Evolutionary conservation across 768 basidiomycete genomes (phyloP).

Genomic region (Rhodotorula paludigena): DNA sequence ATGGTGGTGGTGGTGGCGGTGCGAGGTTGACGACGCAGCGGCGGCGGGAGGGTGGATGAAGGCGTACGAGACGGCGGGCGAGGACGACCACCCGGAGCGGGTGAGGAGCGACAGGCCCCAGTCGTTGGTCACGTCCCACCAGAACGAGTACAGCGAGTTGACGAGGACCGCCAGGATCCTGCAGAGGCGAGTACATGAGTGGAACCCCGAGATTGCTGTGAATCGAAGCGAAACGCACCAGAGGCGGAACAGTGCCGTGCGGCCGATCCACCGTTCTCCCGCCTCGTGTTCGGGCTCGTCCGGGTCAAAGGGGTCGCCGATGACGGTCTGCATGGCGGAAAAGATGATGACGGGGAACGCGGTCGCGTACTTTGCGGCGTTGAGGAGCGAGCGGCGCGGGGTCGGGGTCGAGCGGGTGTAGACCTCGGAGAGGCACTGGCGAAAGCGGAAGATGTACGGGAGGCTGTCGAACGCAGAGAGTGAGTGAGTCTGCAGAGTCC

Average conservation of each 20-base stretch:
- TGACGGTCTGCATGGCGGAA: conserved; percentile 68
- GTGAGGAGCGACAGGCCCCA: conserved; percentile 84
- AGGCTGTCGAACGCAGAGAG: conserved; percentile 52
- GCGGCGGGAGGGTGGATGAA: conserved; percentile 10
- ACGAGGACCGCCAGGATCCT: conserved; percentile 79
- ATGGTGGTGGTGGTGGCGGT: neutral
- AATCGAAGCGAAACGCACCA: conserved; percentile 23
- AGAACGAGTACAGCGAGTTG: conserved; percentile 93
- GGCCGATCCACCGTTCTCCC: conserved; percentile 31
- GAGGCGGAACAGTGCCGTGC: conserved; percentile 34
- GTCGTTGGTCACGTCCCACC: conserved; percentile 98
- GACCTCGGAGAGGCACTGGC: conserved; percentile 90
- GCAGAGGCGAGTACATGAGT: neutral
- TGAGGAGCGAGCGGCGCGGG: conserved; percentile 70
- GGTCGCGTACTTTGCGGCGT: conserved; percentile 92
- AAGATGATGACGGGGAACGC: conserved; percentile 94
- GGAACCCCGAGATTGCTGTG: neutral
- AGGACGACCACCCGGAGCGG: conserved; percentile 44
- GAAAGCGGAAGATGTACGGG: conserved; percentile 83
- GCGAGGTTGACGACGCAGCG: neutral
- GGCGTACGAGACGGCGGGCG: conserved; percentile 19
- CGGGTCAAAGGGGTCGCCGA: conserved; percentile 36
- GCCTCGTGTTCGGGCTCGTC: conserved; percentile 9
- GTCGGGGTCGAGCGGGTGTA: conserved; percentile 57
- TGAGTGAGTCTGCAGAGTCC: neutral